A percentile compares a stretch with the other conserved stretches of the same genome.
Evolutionary conservation across 2,329 filamentous ascomycete genomes (phyloP).

Genomic region (Epichloe brachyelytri): DNA sequence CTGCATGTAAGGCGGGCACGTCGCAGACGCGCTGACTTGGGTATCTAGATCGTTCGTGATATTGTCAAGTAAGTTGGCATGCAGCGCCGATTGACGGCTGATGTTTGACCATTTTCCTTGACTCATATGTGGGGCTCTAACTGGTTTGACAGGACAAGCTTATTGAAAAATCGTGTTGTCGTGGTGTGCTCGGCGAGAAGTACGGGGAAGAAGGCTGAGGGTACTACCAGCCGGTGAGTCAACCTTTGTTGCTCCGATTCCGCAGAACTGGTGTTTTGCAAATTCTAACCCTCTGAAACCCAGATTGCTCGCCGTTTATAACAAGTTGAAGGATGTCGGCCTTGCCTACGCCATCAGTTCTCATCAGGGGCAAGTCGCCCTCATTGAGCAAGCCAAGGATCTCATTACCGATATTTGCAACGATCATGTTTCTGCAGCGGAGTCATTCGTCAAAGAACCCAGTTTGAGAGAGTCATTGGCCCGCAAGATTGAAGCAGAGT

Average conservation of each 20-base stretch:
- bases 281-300: not conserved
- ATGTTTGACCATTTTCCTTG: not conserved
- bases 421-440: conserved; percentile 67
- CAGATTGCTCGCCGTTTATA: conserved; percentile 47
- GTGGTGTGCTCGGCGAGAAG: conserved; percentile 94
- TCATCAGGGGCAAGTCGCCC: conserved; percentile 37
- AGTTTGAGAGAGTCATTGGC: conserved; percentile 46
- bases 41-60: conserved; percentile 27
- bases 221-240: conserved; percentile 85
- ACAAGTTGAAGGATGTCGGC: conserved; percentile 41
- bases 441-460: conserved; percentile 45
- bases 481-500: conserved; percentile 62
- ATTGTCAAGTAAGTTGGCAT: conserved; percentile 26
- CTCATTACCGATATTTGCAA: conserved; percentile 70
- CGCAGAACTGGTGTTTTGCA: not conserved
- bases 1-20: not conserved
- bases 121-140: not conserved
- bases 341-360: conserved; percentile 32
- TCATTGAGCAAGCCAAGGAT: conserved; percentile 52
- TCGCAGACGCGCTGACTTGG: conserved; percentile 2
- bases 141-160: conserved; percentile 22
- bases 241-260: not conserved
- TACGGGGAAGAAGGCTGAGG: conserved; percentile 85
- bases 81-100: not conserved
- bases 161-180: conserved; percentile 62